phyloP scores from a whole-genome alignment of 768 basidiomycete genomes.

The Kwoniella europaea region DNA sequence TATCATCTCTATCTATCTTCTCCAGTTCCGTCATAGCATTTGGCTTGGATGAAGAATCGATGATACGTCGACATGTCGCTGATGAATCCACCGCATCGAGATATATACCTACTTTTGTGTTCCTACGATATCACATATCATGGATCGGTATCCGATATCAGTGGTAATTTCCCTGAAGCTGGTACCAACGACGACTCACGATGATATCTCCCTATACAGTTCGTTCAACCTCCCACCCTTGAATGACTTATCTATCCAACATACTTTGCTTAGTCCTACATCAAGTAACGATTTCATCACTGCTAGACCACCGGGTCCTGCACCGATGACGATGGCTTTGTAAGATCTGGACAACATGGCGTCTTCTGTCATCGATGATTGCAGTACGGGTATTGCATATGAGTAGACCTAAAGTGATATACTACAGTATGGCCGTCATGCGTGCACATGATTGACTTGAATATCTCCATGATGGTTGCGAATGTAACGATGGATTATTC shows the following conservation, averaged over 20 bases:
- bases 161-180: background rate
- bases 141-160: background rate
- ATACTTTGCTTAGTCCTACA: slow-evolving; percentile 19
- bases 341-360: slow-evolving; percentile 5
- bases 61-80: slow-evolving; percentile 23
- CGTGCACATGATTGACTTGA: too few relatives aligned
- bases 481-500: too few relatives aligned
- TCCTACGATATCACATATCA: slow-evolving; percentile 18
- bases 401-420: too few relatives aligned
- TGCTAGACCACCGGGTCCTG: slow-evolving; percentile 43
- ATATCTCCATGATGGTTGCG: too few relatives aligned
- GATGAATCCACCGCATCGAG: slow-evolving; percentile 39
- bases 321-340: slow-evolving; percentile 36
- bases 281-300: slow-evolving; percentile 30
- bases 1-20: slow-evolving; percentile 30
- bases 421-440: too few relatives aligned
- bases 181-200: slow-evolving; percentile 24
- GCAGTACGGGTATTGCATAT: too few relatives aligned
- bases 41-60: slow-evolving; percentile 25
- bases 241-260: slow-evolving; percentile 37
- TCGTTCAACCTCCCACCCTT: slow-evolving; percentile 38
- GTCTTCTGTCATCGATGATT: background rate
- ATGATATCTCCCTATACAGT: slow-evolving; percentile 44
- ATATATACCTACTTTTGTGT: slow-evolving; percentile 44
- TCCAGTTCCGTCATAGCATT: slow-evolving; percentile 31